Percentiles rank a stretch among this genome's conserved stretches.
These are phyloP conservation scores for Sorghum bicolor DNA, from an alignment of 176 grass and related monocot genomes.

Conservation along the genomic window DNA sequence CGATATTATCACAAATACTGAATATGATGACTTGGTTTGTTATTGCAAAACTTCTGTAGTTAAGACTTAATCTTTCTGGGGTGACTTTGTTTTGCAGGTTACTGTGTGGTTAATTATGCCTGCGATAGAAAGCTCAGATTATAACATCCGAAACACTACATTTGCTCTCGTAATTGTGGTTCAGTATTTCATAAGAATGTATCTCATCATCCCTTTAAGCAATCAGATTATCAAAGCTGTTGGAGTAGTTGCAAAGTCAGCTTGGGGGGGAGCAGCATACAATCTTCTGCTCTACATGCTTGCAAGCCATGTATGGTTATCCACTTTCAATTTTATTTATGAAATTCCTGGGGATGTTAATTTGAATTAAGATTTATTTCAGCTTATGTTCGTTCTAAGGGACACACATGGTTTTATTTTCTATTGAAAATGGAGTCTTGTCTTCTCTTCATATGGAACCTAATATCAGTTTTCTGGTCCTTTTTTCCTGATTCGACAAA, in stretches of 20 bases:
- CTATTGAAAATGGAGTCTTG: background rate
- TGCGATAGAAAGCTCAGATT: slow-evolving; percentile 44
- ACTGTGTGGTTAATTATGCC: slow-evolving; percentile 72
- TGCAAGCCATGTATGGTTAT: slow-evolving; percentile 78
- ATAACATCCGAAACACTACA: slow-evolving; percentile 59
- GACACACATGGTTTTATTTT: background rate
- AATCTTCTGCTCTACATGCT: slow-evolving; percentile 94
- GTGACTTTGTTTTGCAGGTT: slow-evolving; percentile 39
- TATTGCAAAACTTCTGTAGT: background rate
- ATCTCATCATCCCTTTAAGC: slow-evolving; percentile 70
- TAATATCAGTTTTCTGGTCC: background rate
- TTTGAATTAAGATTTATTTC: background rate
- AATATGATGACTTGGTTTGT: background rate
- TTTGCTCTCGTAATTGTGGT: slow-evolving; percentile 64
- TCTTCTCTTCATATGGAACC: background rate
- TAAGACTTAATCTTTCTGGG: background rate
- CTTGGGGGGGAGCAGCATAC: slow-evolving; percentile 92
- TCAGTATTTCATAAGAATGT: slow-evolving; percentile 80
- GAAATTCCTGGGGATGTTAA: background rate
- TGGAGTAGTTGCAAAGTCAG: slow-evolving; percentile 86
- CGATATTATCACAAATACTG: background rate
- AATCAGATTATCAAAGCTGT: slow-evolving; percentile 75
- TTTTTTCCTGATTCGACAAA: background rate
- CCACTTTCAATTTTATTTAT: slow-evolving; percentile 6
- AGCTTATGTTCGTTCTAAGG: background rate